phyloP scores from a whole-genome alignment of 2,329 filamentous ascomycete genomes.

The Aspergillus ochraceoroseus region DNA sequence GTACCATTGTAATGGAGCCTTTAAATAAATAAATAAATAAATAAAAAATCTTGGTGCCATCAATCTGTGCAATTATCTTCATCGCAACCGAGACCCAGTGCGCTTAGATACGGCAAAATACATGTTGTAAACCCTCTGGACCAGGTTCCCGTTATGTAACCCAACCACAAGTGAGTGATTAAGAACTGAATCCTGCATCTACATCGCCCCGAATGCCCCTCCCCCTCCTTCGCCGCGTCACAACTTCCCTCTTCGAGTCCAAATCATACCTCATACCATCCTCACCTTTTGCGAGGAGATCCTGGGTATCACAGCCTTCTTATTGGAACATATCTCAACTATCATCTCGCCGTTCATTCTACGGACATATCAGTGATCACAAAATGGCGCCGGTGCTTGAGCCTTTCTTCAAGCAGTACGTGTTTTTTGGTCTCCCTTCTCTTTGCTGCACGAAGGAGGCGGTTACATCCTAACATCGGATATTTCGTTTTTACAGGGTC shows the following conservation, averaged over 20 bases:
- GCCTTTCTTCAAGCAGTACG: conserved; percentile 77
- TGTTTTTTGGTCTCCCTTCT: no score
- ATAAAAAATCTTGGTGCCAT: background rate
- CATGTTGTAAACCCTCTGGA: conserved; percentile 6
- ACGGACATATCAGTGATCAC: conserved; percentile 45
- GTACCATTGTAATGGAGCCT: no score
- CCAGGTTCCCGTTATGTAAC: conserved; percentile 15
- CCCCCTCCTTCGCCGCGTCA: conserved; percentile 32
- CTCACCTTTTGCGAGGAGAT: conserved; percentile 6
- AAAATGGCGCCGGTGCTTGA: conserved; percentile 90
- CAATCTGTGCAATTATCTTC: background rate
- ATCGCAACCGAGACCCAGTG: conserved; percentile 3
- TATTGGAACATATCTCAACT: conserved; percentile 13
- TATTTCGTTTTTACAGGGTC: conserved; percentile 46
- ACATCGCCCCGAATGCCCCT: conserved; percentile 31
- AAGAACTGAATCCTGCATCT: conserved; percentile 2
- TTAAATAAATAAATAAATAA: no score
- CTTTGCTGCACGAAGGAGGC: no score
- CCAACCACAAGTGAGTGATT: conserved; percentile 9
- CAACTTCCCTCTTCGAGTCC: conserved; percentile 24
- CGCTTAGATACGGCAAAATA: conserved; percentile 15
- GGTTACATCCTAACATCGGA: conserved; percentile 5
- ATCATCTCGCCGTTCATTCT: conserved; percentile 36
- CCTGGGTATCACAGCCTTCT: conserved; percentile 6
- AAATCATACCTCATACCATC: conserved; percentile 10